Evolutionary conservation across 2,329 filamentous ascomycete species (phyloP).

Genomic region (Neonectria sp.): DNA sequence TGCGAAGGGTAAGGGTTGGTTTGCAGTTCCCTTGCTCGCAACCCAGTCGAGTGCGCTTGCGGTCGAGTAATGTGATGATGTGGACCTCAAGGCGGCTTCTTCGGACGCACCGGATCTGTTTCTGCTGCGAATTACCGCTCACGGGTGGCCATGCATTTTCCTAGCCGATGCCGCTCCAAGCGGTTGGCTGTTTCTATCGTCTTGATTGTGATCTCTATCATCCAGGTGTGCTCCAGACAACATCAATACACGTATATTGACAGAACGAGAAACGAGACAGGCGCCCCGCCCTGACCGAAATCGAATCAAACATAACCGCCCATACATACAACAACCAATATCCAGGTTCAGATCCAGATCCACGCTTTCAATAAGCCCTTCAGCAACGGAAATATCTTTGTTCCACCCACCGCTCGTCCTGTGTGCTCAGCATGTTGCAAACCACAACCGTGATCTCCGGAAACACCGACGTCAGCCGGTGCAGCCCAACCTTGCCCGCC

Average conservation of each 20-base stretch:
- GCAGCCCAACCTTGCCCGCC: conserved; percentile 86
- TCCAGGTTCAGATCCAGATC: not conserved
- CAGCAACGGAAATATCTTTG: conserved; percentile 91
- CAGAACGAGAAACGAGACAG: not conserved
- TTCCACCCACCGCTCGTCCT: conserved; percentile 92
- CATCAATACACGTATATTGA: not conserved
- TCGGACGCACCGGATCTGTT: conserved; percentile 5
- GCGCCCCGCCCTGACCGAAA: not conserved
- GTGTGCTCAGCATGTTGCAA: conserved; percentile 84
- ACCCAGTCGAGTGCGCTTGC: conserved; percentile 5
- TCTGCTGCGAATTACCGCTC: conserved; percentile 13
- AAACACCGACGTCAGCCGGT: conserved; percentile 89
- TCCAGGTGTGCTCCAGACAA: not conserved
- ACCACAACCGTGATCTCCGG: conserved; percentile 90
- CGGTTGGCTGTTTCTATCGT: not conserved
- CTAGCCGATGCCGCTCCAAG: conserved; percentile 12
- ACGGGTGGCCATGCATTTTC: conserved; percentile 2
- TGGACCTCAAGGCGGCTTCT: conserved; percentile 11
- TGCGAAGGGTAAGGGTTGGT: conserved; percentile 2
- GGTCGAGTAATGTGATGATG: conserved; percentile 4
- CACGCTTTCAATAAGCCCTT: conserved; percentile 17
- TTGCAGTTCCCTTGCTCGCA: not conserved
- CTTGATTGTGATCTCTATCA: not conserved
- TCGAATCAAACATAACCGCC: not conserved
- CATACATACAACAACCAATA: not conserved